Percentiles rank a stretch among this genome's conserved stretches.
phyloP scores from a whole-genome alignment of 2,329 filamentous ascomycete species.

The Phialophora tarda region DNA sequence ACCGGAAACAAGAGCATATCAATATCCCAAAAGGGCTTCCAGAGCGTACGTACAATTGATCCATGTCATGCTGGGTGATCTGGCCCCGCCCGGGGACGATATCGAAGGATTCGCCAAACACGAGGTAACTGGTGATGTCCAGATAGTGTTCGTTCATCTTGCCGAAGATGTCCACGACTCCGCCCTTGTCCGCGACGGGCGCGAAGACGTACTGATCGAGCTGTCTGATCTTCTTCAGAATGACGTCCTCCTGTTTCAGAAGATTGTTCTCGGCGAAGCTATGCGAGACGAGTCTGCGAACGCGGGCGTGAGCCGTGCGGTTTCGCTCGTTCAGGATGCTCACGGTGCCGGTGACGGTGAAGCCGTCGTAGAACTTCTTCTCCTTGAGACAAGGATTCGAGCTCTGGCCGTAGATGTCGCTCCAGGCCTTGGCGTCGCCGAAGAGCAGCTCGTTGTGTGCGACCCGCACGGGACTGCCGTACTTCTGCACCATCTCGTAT shows the following conservation, averaged over 20 bases:
- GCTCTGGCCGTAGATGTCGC: conserved; percentile 1
- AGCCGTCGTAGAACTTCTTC: conserved; percentile 24
- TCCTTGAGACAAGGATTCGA: conserved; percentile 28
- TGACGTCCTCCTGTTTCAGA: conserved; percentile 16
- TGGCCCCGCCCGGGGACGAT: conserved; percentile 12
- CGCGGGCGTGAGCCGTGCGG: conserved; percentile 37
- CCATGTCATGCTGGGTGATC: conserved; percentile 16
- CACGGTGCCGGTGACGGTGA: conserved; percentile 19
- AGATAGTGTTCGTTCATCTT: conserved; percentile 21
- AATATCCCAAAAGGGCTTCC: neutral
- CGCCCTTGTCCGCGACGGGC: conserved; percentile 10
- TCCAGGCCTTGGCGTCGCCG: too few relatives aligned
- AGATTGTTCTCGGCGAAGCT: conserved; percentile 46
- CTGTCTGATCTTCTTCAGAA: conserved; percentile 16
- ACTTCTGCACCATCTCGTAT: too few relatives aligned
- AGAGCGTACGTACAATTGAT: conserved; percentile 12
- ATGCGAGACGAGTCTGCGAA: conserved; percentile 46
- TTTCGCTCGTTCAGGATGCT: conserved; percentile 30
- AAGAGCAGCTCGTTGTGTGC: too few relatives aligned
- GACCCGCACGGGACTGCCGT: too few relatives aligned
- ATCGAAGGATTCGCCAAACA: conserved; percentile 26
- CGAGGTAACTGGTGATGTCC: conserved; percentile 23
- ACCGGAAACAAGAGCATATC: too few relatives aligned
- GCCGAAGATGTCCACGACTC: conserved; percentile 19
- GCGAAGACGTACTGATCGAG: conserved; percentile 10